phyloP scores from a whole-genome alignment of 2,329 filamentous ascomycete species.

The Botrytis elliptica region DNA sequence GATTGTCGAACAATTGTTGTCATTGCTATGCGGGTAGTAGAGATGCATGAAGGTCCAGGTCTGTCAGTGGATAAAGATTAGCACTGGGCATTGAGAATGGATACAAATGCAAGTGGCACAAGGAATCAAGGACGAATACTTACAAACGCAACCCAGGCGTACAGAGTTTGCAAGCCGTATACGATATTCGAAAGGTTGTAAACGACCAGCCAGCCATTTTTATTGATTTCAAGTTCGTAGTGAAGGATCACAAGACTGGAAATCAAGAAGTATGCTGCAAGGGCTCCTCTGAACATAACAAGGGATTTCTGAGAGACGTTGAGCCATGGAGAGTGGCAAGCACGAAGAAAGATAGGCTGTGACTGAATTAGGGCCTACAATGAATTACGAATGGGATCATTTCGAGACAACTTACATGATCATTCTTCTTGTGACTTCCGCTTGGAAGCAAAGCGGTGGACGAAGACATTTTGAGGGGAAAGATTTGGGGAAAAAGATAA shows the following conservation, averaged over 20 bases:
- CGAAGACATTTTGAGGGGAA: conserved; percentile 34
- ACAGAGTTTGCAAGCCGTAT: conserved; percentile 36
- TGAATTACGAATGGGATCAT: neutral
- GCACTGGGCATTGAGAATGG: neutral
- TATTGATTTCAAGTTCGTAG: conserved; percentile 31
- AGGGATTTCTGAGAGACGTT: conserved; percentile 36
- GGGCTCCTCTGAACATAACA: conserved; percentile 31
- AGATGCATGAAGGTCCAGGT: conserved; percentile 40
- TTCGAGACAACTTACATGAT: conserved; percentile 30
- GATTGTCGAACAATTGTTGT: conserved; percentile 22
- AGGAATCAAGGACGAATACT: conserved; percentile 21
- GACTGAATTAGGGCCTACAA: neutral
- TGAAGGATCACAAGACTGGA: conserved; percentile 31
- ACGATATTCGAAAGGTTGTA: conserved; percentile 38
- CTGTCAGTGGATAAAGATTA: conserved; percentile 25
- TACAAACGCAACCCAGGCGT: conserved; percentile 37
- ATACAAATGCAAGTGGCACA: neutral
- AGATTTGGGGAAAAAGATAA: neutral
- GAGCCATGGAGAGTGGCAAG: conserved; percentile 40
- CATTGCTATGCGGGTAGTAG: conserved; percentile 36
- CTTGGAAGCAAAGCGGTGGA: conserved; percentile 40
- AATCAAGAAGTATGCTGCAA: conserved; percentile 32
- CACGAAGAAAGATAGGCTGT: conserved; percentile 39
- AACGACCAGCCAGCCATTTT: conserved; percentile 29
- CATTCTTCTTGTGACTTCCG: conserved; percentile 30